Base-by-base conservation (phyloP, 2,329 filamentous ascomycete species). In the Zymoseptoria ardabiliae region DNA sequence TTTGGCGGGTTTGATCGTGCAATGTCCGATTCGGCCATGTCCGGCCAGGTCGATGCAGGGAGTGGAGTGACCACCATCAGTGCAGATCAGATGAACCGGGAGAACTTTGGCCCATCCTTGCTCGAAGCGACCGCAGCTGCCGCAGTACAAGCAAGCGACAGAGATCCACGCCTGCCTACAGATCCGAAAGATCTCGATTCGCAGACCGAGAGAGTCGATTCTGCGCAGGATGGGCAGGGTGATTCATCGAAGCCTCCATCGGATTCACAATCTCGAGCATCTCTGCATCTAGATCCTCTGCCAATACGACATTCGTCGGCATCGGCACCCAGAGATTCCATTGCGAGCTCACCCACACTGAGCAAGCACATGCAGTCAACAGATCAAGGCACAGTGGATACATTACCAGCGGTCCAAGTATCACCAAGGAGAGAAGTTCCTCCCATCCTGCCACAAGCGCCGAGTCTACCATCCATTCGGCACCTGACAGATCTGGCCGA, bases 401-500 rank as follows among this genome's bases (percentile, higher is more conserved):
- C 59, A n/a, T 56, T 70, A 23, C 66, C 69, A 5, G 61, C 64
- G n/a, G 63, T 70, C 10, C 64, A 67, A 22, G 61, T 65, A 8
- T 69, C 69, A 3, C 65, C 66, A 2, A 59, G 61, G 30, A 64
- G 55, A 4, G 68, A 68, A 55, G 11, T 45, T 45, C 4, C 35
- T 13, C 2, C 35, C 13, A 45, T 45, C 13, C 17, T n/a, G 17
- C 17, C 35, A 7, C 35, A 45, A 17, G 35, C 13, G 13, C 35
- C 35, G 7, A 67, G 66, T 48, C 60, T 73, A 41, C 72, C 72
- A 10, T 69, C 70, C 0, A 70, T 73, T 41, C 65, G 62, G 21
- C 69, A 73, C 52, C 55, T 72, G 41, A 72, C 79, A 81, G 19
- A 86, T 56, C 58, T 61, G 55, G 54, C 50, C 3, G 73, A 55